phyloP scores from a whole-genome alignment of 2,329 filamentous ascomycete species.

The Botrytis aclada region DNA sequence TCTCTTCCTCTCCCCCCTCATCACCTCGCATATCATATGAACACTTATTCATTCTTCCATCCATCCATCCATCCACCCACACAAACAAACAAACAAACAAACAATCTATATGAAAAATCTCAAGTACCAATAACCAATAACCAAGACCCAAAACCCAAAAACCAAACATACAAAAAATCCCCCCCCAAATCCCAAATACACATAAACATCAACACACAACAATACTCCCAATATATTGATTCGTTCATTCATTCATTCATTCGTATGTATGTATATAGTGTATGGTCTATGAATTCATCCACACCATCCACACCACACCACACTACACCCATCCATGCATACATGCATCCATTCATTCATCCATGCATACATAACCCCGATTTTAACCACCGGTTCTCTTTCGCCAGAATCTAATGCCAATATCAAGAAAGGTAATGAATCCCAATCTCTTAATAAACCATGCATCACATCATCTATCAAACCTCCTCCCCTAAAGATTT shows the following conservation, averaged over 20 bases:
- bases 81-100: no score
- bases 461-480: background rate
- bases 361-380: background rate
- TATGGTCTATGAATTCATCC: background rate
- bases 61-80: no score
- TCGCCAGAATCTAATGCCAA: background rate
- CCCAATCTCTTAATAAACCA: background rate
- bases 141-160: no score
- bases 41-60: no score
- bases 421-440: background rate
- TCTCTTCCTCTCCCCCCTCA: no score
- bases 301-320: background rate
- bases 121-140: no score
- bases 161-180: background rate
- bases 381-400: background rate
- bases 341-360: background rate
- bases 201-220: background rate
- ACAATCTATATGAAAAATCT: background rate
- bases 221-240: background rate
- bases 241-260: background rate
- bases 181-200: background rate
- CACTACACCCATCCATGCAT: background rate
- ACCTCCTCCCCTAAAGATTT: conserved; percentile 23
- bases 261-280: background rate
- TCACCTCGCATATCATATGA: no score